Conservation (phyloP, 2,329 filamentous ascomycete genomes). For the Hymenoscyphus fructigenus region DNA sequence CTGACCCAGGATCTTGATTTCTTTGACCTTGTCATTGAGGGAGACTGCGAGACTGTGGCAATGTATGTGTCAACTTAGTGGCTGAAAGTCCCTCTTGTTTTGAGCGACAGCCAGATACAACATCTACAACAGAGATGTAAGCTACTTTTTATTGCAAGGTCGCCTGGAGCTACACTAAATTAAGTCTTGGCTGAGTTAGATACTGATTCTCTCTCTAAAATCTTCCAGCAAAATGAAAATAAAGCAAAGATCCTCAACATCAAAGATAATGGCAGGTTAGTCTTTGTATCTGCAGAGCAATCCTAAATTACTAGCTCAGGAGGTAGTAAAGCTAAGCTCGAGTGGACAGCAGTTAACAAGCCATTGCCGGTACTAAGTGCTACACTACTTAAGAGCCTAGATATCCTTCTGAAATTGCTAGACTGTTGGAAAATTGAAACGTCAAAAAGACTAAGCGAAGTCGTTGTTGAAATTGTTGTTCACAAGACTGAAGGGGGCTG, state of each 20-base stretch:
- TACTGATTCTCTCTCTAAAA: constrained; percentile 18
- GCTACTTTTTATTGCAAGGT: constrained; percentile 18
- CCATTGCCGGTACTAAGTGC: background rate
- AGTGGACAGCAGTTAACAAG: background rate
- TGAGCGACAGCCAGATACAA: constrained; percentile 21
- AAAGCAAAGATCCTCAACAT: constrained; percentile 15
- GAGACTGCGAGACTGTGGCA: constrained; percentile 74
- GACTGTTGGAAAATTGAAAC: constrained; percentile 17
- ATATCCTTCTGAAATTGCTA: constrained; percentile 11
- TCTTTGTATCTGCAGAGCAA: constrained; percentile 8
- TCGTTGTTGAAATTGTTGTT: constrained; percentile 8
- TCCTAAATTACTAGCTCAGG: constrained; percentile 9
- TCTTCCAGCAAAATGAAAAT: constrained; percentile 14
- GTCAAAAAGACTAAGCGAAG: constrained; percentile 19
- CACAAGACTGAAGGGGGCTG: too few relatives aligned
- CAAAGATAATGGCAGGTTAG: constrained; percentile 11
- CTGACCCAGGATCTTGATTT: background rate
- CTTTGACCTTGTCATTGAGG: background rate
- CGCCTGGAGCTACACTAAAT: constrained; percentile 14
- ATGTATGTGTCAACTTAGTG: constrained; percentile 22
- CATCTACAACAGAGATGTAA: constrained; percentile 17
- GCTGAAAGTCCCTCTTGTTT: constrained; percentile 17
- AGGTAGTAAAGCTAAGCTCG: constrained; percentile 2
- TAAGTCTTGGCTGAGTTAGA: constrained; percentile 14
- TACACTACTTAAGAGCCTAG: constrained; percentile 5